These are phyloP conservation scores for Spathaspora girioi DNA, from an alignment of 805 yeast species.

Conservation along the genomic window DNA sequence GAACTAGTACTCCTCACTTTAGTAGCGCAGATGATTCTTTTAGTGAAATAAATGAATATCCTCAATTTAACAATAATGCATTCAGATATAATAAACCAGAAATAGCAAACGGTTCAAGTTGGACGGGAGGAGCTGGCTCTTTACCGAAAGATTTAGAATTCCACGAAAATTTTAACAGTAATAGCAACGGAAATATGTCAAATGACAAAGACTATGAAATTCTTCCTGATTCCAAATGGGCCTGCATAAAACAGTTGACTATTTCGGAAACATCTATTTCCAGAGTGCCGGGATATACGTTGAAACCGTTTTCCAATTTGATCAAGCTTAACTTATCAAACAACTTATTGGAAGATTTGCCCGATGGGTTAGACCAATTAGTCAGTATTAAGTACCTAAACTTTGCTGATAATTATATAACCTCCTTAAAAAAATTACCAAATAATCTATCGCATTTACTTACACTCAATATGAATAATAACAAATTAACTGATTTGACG, in stretches of 20 bases:
- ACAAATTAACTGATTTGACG: slow-evolving; percentile 37
- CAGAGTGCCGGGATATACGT: slow-evolving; percentile 29
- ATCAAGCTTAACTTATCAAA: slow-evolving; percentile 54
- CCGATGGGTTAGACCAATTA: slow-evolving; percentile 51
- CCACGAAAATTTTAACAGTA: not conserved
- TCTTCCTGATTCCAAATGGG: slow-evolving; percentile 37
- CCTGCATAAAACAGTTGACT: slow-evolving; percentile 37
- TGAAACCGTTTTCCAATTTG: slow-evolving; percentile 36
- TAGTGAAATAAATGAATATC: slow-evolving; percentile 8
- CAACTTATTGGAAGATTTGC: slow-evolving; percentile 47
- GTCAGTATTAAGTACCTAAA: slow-evolving; percentile 44
- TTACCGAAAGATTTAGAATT: slow-evolving; percentile 16
- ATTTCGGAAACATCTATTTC: slow-evolving; percentile 38
- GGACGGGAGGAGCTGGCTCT: slow-evolving; percentile 23
- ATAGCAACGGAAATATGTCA: too few species aligned
- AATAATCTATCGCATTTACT: slow-evolving; percentile 31
- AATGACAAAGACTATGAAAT: slow-evolving; percentile 14
- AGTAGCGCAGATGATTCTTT: slow-evolving; percentile 11
- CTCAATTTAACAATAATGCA: slow-evolving; percentile 15
- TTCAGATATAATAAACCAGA: slow-evolving; percentile 22
- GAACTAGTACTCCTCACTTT: not conserved
- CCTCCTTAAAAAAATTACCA: slow-evolving; percentile 32
- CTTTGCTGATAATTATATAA: slow-evolving; percentile 40
- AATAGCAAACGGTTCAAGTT: slow-evolving; percentile 15
- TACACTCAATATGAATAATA: slow-evolving; percentile 49